Evolutionary conservation across 345 rosid species (phyloP), one percentile per base, ranked within the genome.

Genomic region (Salix arbutifolia): DNA sequence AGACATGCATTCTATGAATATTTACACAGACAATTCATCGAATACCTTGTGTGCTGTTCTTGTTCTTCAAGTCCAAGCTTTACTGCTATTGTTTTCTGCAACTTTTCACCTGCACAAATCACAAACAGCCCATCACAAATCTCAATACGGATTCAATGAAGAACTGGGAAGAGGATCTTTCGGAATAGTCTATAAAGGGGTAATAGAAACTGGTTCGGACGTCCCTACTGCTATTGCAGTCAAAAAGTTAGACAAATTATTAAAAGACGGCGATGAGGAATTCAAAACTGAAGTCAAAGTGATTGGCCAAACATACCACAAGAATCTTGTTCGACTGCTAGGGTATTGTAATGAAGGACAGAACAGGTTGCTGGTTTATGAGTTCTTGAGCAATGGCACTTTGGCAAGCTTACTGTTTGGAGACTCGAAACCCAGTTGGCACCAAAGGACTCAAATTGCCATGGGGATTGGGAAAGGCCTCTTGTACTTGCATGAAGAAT

Each of bases 301-400:
- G 14, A 84, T 86, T 37, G 82, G 85, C 50, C 62, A 68, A 44
- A 87, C 87, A 12, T 81, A 87, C 66, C 90, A 81, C 82, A 86
- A 61, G 81, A 86, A 88, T 62, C 52, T 88, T n/a, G 89, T 83
- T 21, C 67, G 64, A 46, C 74, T 86, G 30, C 74, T 75, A 18
- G 89, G 89, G 33, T 84, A 74, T 78, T 80, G 87, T 79, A 73
- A 74, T 3, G 84, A 86, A 67, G 83, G 75, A 16, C 76, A 75
- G 62, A 73, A 82, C 28, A 76, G 88, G 16, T 74, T 80, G 42
- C 74, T 86, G 44, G 85, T 86, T 19, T 83, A 86, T 56, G 85
- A 82, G 68, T 83, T 67, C 74, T 61, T 83, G 86, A 81, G 78
- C 65, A 81, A 79, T 73, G 84, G 86, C 2, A 44, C 80, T 1